phyloP scores from a whole-genome alignment of 2,329 filamentous ascomycete genomes.

The Colletotrichum theobromicola region DNA sequence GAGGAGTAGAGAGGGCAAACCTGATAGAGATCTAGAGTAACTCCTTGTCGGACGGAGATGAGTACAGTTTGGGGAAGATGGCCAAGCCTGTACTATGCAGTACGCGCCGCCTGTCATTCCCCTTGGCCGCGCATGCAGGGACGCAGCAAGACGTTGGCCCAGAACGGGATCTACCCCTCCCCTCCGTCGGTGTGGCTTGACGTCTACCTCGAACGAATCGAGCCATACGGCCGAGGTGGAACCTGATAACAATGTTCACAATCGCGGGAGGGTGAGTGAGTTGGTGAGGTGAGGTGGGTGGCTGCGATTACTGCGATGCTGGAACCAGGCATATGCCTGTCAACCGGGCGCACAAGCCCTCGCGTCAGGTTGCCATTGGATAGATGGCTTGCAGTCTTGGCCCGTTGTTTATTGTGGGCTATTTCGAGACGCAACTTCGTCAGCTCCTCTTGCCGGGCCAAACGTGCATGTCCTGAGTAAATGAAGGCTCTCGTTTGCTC shows the following conservation, averaged over 20 bases:
- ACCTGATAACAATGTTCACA: neutral
- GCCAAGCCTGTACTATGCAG: conserved; percentile 3
- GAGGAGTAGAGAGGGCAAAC: neutral
- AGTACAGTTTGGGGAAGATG: neutral
- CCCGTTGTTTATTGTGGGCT: conserved; percentile 14
- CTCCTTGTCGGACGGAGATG: conserved; percentile 7
- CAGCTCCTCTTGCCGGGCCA: neutral
- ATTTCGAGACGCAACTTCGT: conserved; percentile 14
- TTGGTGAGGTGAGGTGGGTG: no score
- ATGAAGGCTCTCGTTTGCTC: conserved; percentile 1
- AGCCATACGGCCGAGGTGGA: neutral
- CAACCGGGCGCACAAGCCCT: conserved; percentile 1
- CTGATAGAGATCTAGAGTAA: neutral
- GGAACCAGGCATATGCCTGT: neutral
- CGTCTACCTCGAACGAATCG: neutral
- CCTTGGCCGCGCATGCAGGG: neutral
- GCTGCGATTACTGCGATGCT: neutral
- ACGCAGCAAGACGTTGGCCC: neutral
- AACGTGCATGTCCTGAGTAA: conserved; percentile 12
- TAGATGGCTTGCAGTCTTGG: neutral
- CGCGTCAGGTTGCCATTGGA: conserved; percentile 8
- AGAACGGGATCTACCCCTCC: neutral
- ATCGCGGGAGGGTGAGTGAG: neutral
- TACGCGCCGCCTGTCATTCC: neutral
- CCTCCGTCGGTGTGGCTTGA: neutral